Evolutionary conservation across 768 basidiomycete genomes (phyloP), one percentile per base, ranked within the genome.

Genomic region (Rhizopogon vesiculosus): DNA sequence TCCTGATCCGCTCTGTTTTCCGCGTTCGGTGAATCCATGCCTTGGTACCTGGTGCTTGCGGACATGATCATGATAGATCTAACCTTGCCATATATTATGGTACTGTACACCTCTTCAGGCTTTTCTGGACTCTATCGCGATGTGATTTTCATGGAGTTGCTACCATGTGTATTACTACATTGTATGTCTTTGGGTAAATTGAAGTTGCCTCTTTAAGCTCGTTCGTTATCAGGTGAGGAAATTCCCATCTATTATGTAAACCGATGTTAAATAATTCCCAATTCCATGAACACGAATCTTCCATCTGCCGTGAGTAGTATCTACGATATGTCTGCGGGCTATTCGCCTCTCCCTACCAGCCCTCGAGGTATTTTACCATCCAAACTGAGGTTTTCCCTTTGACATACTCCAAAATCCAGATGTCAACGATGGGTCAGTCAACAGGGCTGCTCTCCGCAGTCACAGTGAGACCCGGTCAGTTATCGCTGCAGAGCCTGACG

Each of bases 401-500:
- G 16, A 48, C 22, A 62, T 66, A 55, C 2, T 3, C 13, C 5
- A 13, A 28, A 51, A 44, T 13, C 2, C 45, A 59, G 59, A 59
- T 5, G 59, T 61, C n/a, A 3, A 7, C 45, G n/a, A 19, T 25
- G 6, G 28, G 1, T 33, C 31, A 3, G 19, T 42, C 25, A 9
- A n/a, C 19, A 44, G 31, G 25, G 5, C 40, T 42, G 38, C 51
- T 3, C 43, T n/a, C 22, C 42, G 29, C 16, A 15, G 19, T 8
- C 25, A 25, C 25, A 29, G 31, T 22, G 45, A 48, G n/a, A 2
- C 3, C 7, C 46, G 7, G 12, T 46, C 16, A n/a, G 19, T 51
- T 15, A 28, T 19, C 5, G 1, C 42, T 15, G 19, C 15, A 12
- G 65, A 66, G 53, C 56, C 63, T 39, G 69, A 72, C 31, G 68